Base-by-base conservation (phyloP, 306 rosid species). In the Quercus aquifolioides region DNA sequence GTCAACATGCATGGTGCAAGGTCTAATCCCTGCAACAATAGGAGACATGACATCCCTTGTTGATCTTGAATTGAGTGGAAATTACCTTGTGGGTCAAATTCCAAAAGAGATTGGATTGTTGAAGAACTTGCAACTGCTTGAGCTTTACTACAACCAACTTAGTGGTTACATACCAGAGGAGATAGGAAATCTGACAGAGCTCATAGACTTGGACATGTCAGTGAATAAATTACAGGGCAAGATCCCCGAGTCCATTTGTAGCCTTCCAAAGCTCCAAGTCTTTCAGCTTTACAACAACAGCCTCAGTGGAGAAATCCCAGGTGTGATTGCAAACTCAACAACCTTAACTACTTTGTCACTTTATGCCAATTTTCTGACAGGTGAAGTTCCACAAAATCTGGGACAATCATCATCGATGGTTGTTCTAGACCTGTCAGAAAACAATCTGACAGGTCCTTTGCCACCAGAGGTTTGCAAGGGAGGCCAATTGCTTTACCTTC, bases 251-350 rank as follows among this genome's bases (percentile, higher is more conserved):
- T 84, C 97, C 1, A 65, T 96, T 1, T 96, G 90, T 67, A 83
- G 85, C 5, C 92, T 96, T 78, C 97, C 99, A 11, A 89, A 87
- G 72, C 98, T 96, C 28, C 68, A 88, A 71, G 97, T 87, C 5
- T 77, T 96, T 65, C 99, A 96, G 81, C 82, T 96, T 77, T 96
- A 96, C 92, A 96, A 96, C 84, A 96, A 96, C 76, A 90, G 89
- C 60, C 91, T 96, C 41, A 62, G 79, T 1, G 98, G 98, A 5
- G 89, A 93, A 73, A 90, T 96, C 57, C 97, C 98, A 62, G 75
- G 73, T 17, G 89, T 33, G 67, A 86, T 96, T n/a, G 94, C 82
- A 60, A 86, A 90, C 83, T 93, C 98, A 18, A 89, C 84, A 62
- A 33, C 93, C 15, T 85, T 96, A 15, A 82, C 74, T 55, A 88